Evolutionary conservation across 73 alveolate species (phyloP).

Genomic region (Paramecium octaurelia): DNA sequence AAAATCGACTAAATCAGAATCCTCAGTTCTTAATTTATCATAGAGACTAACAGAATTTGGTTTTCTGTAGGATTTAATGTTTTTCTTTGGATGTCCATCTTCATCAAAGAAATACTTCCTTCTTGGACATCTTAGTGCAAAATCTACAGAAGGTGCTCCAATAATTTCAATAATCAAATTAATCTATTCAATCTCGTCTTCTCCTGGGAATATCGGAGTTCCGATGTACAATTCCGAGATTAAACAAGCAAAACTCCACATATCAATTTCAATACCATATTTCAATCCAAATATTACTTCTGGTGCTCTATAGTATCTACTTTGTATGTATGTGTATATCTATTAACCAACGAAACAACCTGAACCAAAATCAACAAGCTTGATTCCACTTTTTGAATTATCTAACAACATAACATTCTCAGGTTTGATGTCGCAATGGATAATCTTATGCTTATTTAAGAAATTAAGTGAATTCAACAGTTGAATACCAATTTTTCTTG

Average conservation of each 20-base stretch:
- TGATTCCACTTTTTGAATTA: conserved; percentile 65
- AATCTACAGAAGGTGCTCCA: conserved; percentile 80
- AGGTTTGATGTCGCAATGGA: conserved; percentile 61
- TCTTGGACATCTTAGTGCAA: conserved; percentile 69
- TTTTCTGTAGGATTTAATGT: background rate
- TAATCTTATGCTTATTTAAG: conserved; percentile 61
- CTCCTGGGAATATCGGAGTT: conserved; percentile 90
- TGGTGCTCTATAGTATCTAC: conserved; percentile 81
- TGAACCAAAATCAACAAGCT: conserved; percentile 80
- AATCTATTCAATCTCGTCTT: conserved; percentile 80
- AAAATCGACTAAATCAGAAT: conserved; percentile 56
- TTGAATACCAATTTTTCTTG: conserved; percentile 74
- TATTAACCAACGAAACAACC: conserved; percentile 68
- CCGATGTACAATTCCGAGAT: conserved; percentile 86
- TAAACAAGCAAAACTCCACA: conserved; percentile 80
- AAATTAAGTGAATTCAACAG: conserved; percentile 69
- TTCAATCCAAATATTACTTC: conserved; percentile 79
- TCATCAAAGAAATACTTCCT: conserved; percentile 70
- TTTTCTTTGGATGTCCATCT: conserved; percentile 57
- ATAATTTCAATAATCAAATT: conserved; percentile 78
- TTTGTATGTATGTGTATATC: conserved; percentile 66
- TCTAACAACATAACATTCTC: conserved; percentile 63
- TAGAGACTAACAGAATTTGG: conserved; percentile 5
- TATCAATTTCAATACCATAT: conserved; percentile 79
- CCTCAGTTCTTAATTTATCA: conserved; percentile 35